phyloP scores from a whole-genome alignment of 805 yeast species.

The Candida glaebosa region DNA sequence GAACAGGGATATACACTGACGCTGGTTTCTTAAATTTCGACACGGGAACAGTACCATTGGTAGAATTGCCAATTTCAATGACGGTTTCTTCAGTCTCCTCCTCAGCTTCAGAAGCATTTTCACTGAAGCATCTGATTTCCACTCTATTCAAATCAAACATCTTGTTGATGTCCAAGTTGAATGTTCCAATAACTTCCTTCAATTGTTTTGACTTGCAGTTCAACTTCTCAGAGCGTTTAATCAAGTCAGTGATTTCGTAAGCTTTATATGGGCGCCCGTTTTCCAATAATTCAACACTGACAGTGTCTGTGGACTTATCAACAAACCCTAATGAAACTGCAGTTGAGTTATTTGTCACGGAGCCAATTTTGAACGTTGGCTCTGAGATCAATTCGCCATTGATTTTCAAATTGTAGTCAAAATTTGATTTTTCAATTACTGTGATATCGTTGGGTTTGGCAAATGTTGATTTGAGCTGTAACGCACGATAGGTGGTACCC shows the following conservation, averaged over 20 bases:
- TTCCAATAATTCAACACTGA: conserved; percentile 34
- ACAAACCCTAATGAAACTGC: conserved; percentile 36
- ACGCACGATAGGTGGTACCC: conserved; percentile 86
- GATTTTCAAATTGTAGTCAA: conserved; percentile 41
- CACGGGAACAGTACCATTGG: conserved; percentile 6
- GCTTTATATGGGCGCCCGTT: conserved; percentile 33
- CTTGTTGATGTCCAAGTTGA: conserved; percentile 47
- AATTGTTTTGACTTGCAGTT: conserved; percentile 36
- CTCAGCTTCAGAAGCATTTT: conserved; percentile 12
- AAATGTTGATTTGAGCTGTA: conserved; percentile 59
- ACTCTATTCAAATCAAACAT: conserved; percentile 45
- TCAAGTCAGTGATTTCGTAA: conserved; percentile 21
- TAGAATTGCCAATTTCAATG: conserved; percentile 15
- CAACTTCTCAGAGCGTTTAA: conserved; percentile 26
- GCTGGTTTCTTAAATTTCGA: conserved; percentile 15
- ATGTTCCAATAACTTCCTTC: conserved; percentile 35
- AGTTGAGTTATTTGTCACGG: conserved; percentile 30
- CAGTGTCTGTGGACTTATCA: conserved; percentile 17
- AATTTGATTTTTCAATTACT: conserved; percentile 53
- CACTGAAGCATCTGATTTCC: conserved; percentile 40
- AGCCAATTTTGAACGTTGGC: conserved; percentile 47
- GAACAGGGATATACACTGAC: conserved; percentile 26
- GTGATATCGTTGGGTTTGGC: conserved; percentile 58
- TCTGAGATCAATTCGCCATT: conserved; percentile 19
- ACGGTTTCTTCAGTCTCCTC: conserved; percentile 9